phyloP scores from a whole-genome alignment of 1,284 basidiomycete genomes.

The Chondrostereum purpureum region DNA sequence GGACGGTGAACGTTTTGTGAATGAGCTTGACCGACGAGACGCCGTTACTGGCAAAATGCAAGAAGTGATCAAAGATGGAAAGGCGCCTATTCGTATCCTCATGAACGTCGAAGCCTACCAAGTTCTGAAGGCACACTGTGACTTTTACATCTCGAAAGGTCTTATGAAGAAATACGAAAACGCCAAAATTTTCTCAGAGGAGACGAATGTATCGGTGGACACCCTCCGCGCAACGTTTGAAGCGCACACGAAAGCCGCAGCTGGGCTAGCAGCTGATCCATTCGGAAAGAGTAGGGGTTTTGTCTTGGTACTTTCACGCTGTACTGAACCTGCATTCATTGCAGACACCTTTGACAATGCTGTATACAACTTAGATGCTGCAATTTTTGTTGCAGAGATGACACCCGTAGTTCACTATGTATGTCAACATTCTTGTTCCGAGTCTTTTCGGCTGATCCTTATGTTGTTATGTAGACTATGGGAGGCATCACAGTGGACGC shows the following conservation, averaged over 20 bases:
- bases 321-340: too few species aligned
- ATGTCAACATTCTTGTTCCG: constrained; percentile 6
- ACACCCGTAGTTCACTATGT: constrained; percentile 75
- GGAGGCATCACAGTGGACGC: constrained; percentile 80
- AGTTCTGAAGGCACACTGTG: constrained; percentile 78
- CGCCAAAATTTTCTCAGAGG: constrained; percentile 72
- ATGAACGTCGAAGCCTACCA: constrained; percentile 72
- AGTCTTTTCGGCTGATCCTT: neutral
- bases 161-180: constrained; percentile 78
- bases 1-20: constrained; percentile 76
- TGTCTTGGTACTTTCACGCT: neutral
- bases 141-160: constrained; percentile 82
- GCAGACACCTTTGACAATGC: constrained; percentile 16
- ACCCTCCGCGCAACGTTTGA: constrained; percentile 72
- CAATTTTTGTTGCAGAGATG: constrained; percentile 60
- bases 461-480: constrained; percentile 48
- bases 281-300: constrained; percentile 59
- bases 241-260: constrained; percentile 18
- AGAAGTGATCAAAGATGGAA: constrained; percentile 50
- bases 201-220: constrained; percentile 61
- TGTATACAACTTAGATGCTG: constrained; percentile 8
- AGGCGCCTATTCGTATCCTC: constrained; percentile 73
- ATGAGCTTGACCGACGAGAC: constrained; percentile 83
- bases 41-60: constrained; percentile 74
- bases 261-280: constrained; percentile 41